Evolutionary conservation across 2,329 filamentous ascomycete species (phyloP).

Genomic region (Claviceps pazoutovae): DNA sequence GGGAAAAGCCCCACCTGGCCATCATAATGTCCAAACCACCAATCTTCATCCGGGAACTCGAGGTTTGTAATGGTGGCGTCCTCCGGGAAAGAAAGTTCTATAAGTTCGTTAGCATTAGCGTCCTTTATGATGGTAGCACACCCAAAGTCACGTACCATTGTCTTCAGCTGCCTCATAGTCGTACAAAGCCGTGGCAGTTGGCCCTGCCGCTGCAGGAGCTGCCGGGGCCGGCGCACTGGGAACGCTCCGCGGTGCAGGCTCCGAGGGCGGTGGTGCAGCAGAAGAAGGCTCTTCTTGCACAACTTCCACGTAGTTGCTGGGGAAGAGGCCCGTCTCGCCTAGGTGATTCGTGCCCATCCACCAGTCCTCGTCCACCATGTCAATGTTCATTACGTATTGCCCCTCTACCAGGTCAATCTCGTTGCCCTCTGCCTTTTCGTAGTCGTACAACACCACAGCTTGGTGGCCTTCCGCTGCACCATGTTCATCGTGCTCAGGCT

Average conservation of each 20-base stretch:
- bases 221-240: constrained; percentile 22
- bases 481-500: constrained; percentile 18
- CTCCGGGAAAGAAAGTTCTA: constrained; percentile 72
- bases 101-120: not conserved
- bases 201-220: constrained; percentile 29
- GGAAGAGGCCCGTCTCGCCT: constrained; percentile 84
- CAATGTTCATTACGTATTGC: constrained; percentile 78
- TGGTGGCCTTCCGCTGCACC: constrained; percentile 42
- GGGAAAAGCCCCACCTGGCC: constrained; percentile 76
- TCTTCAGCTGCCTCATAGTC: constrained; percentile 97
- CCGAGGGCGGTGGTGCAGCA: constrained; percentile 21
- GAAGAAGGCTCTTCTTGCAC: constrained; percentile 45
- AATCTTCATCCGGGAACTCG: constrained; percentile 95
- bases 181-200: constrained; percentile 73
- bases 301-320: constrained; percentile 91
- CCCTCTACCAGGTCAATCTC: constrained; percentile 86
- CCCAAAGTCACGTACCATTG: constrained; percentile 43
- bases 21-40: constrained; percentile 86
- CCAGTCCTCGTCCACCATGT: constrained; percentile 97
- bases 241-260: constrained; percentile 14
- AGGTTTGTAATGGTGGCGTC: constrained; percentile 68
- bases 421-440: constrained; percentile 95
- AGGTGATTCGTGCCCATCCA: constrained; percentile 86
- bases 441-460: constrained; percentile 82
- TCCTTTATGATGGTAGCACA: not conserved